Percentiles rank a stretch among this genome's conserved stretches.
Evolutionary conservation across 2,329 filamentous ascomycete genomes (phyloP).

Genomic region (Gnomoniopsis smithogilvyi): DNA sequence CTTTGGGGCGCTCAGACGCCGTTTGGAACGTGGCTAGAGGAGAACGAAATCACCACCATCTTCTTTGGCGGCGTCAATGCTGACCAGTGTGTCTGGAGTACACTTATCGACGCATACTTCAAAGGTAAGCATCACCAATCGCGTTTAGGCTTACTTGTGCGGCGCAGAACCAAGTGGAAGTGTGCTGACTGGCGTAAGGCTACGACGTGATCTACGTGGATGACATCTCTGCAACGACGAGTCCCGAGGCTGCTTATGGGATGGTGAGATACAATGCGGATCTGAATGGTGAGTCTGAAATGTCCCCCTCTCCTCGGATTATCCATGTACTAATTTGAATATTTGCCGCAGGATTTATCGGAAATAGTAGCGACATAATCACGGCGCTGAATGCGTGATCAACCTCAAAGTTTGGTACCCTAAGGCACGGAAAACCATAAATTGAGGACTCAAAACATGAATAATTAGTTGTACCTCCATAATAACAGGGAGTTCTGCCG

Average conservation of each 20-base stretch:
- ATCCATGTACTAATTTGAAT: neutral
- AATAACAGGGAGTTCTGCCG: too few species aligned
- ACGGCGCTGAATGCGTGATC: slow-evolving; percentile 13
- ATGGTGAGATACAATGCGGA: slow-evolving; percentile 28
- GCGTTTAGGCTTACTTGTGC: neutral
- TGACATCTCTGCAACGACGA: slow-evolving; percentile 26
- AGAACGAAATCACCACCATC: slow-evolving; percentile 29
- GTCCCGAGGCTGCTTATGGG: slow-evolving; percentile 27
- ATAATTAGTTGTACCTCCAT: too few species aligned
- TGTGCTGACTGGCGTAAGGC: neutral
- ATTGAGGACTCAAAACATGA: too few species aligned
- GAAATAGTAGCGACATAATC: slow-evolving; percentile 18
- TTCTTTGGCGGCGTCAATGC: slow-evolving; percentile 30
- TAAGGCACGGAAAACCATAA: too few species aligned
- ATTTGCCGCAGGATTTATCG: slow-evolving; percentile 6
- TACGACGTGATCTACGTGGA: slow-evolving; percentile 29
- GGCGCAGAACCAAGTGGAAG: neutral
- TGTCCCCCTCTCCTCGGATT: neutral
- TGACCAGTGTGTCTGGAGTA: slow-evolving; percentile 30
- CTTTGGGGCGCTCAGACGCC: slow-evolving; percentile 30
- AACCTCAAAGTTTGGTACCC: neutral
- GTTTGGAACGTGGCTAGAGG: slow-evolving; percentile 27
- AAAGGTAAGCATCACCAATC: slow-evolving; percentile 23
- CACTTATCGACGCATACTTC: slow-evolving; percentile 29
- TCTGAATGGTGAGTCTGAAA: slow-evolving; percentile 11